Percentiles rank a stretch among this genome's conserved stretches.
phyloP scores from a whole-genome alignment of 768 basidiomycete species.

The Astraeus odoratus region DNA sequence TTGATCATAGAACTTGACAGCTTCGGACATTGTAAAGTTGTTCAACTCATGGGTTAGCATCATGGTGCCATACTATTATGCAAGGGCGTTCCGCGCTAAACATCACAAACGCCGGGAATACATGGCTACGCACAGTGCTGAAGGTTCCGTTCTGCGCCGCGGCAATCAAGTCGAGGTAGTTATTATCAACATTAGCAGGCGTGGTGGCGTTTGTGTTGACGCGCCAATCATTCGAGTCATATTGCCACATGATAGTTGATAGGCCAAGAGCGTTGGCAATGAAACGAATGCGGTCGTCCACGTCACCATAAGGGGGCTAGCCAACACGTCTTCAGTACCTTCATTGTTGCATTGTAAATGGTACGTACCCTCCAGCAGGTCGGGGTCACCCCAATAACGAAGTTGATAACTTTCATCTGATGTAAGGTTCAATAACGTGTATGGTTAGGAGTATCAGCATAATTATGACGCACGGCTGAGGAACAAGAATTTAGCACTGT shows the following conservation, averaged over 20 bases:
- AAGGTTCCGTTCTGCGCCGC: conserved; percentile 39
- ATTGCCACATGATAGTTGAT: conserved; percentile 67
- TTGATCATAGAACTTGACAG: conserved; percentile 42
- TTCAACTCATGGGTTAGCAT: conserved; percentile 54
- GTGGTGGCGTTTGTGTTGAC: conserved; percentile 41
- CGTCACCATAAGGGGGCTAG: conserved; percentile 59
- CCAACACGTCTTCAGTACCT: neutral
- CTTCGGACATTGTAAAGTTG: conserved; percentile 56
- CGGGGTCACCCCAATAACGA: conserved; percentile 49
- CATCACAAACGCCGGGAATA: neutral
- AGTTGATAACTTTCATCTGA: conserved; percentile 48
- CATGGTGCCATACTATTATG: conserved; percentile 41
- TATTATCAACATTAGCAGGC: conserved; percentile 38
- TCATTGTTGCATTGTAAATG: neutral
- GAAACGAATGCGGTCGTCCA: conserved; percentile 70
- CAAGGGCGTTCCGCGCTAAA: neutral
- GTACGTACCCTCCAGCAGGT: conserved; percentile 51
- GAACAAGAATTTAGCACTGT: neutral
- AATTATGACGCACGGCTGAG: conserved; percentile 18
- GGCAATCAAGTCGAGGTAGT: conserved; percentile 49
- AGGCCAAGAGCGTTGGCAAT: conserved; percentile 64
- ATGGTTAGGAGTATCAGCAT: neutral
- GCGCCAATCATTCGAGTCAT: conserved; percentile 71
- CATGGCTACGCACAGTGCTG: conserved; percentile 22
- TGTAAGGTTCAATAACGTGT: conserved; percentile 4